Base-by-base conservation (phyloP, 208 protist species). In the Crithidia sp. region DNA sequence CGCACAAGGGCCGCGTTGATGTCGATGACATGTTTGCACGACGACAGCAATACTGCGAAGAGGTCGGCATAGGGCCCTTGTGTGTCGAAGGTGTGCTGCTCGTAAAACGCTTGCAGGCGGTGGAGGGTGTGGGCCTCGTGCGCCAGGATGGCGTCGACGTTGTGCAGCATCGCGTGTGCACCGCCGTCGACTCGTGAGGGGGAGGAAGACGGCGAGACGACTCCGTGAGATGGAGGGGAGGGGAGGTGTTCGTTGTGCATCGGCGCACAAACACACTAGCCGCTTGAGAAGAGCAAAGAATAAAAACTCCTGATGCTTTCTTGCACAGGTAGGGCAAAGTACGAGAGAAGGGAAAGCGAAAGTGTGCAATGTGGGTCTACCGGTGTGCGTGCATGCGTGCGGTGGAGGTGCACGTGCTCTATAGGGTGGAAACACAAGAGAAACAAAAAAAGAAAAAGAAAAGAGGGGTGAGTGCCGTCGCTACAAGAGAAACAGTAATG, bases 31-130 rank as follows among this genome's bases (percentile, higher is more conserved):
- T 91, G 84, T 17, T 84, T 86, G 50, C 77, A 85, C 3, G 85
- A 87, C 17, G 84, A 86, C 40, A 94, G 79, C 4, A 94, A 64
- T 10, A 92, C 84, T 13, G 77, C 80, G 58, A 94, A 90, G 7
- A 94, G 62, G 52, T 94, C 89, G 6, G 80, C 84, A 67, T 92
- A 89, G 5, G 84, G 85, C 16, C 89, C 89, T 49, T 80, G 74
- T 4, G 87, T 90, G 69, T 94, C 89, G 83, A 94, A 94, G 49
- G 64, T 79, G 73, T 92, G 84, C 5, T 78, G 66, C 50, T 88
- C 77, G 50, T 77, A 86, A 50, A 83, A 93, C 39, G 52, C 39
- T 13, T 86, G 82, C 36, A 93, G 71, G 3, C 77, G 82, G 7
- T 50, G 56, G 2, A 93, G 76, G 2, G 78, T 91, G 62, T 69